Evolutionary conservation across 108 stramenopile species (phyloP).

Genomic region (Cyclotella baltica): DNA sequence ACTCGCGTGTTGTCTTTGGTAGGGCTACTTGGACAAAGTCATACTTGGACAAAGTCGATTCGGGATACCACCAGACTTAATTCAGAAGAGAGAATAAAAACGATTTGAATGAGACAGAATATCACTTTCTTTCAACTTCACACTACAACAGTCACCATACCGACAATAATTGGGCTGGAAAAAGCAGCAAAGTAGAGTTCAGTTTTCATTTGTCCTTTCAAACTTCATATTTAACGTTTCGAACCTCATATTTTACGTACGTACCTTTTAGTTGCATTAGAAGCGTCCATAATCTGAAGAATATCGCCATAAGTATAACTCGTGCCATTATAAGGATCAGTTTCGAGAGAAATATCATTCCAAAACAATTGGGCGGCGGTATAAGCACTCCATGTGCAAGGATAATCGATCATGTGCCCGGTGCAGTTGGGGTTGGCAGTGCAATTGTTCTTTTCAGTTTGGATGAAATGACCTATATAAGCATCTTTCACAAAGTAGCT

Average conservation of each 20-base stretch:
- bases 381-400: slow-evolving; percentile 17
- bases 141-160: too few relatives aligned
- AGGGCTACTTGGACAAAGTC: neutral
- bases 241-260: neutral
- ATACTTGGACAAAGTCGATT: neutral
- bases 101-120: too few relatives aligned
- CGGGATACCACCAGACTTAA: too few relatives aligned
- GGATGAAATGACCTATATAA: slow-evolving; percentile 9
- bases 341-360: slow-evolving; percentile 11
- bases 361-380: neutral
- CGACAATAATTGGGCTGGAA: too few relatives aligned
- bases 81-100: too few relatives aligned
- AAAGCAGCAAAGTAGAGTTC: too few relatives aligned
- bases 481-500: slow-evolving; percentile 9
- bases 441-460: slow-evolving; percentile 11
- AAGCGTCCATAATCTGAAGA: slow-evolving; percentile 10
- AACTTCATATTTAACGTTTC: neutral
- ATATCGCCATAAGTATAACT: slow-evolving; percentile 15
- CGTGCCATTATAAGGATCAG: neutral
- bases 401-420: slow-evolving; percentile 13
- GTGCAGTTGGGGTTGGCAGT: slow-evolving; percentile 9
- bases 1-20: neutral
- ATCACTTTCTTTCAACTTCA: too few relatives aligned
- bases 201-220: too few relatives aligned
- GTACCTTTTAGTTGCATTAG: slow-evolving; percentile 1